A percentile compares a stretch with the other conserved stretches of the same genome.
These are phyloP conservation scores for Zasmidium angulare DNA, from an alignment of 2,329 filamentous ascomycete species.

Conservation along the genomic window DNA sequence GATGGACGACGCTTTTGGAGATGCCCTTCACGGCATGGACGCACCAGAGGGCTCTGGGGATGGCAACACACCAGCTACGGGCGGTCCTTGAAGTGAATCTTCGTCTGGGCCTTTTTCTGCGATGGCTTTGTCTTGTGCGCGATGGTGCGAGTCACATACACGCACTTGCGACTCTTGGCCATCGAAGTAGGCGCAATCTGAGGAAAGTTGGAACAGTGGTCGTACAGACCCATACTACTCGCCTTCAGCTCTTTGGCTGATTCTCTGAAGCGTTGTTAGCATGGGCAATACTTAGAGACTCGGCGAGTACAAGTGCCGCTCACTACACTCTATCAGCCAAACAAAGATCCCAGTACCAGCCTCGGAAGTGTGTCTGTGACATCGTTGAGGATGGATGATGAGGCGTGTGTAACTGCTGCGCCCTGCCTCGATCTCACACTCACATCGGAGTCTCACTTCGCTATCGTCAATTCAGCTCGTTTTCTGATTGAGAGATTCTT, in stretches of 20 bases:
- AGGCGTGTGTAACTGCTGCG: neutral
- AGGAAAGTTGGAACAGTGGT: neutral
- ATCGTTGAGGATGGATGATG: neutral
- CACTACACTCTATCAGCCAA: neutral
- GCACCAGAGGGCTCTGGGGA: conserved; percentile 24
- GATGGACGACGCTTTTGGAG: conserved; percentile 79
- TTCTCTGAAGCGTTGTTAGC: too few species aligned
- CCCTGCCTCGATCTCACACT: neutral
- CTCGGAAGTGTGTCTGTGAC: neutral
- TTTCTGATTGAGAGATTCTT: too few species aligned
- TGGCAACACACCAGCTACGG: conserved; percentile 8
- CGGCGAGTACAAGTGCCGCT: neutral
- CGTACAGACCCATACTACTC: neutral
- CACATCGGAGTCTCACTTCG: neutral
- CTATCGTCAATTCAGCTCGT: neutral
- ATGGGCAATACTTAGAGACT: too few species aligned
- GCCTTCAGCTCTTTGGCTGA: neutral
- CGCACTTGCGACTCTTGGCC: neutral
- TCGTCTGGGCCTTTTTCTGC: neutral
- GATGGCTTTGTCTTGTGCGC: neutral
- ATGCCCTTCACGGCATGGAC: conserved; percentile 69
- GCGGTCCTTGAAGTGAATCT: too few species aligned
- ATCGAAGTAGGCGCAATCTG: neutral
- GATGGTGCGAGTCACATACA: neutral
- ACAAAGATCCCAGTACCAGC: neutral